Evolutionary conservation across 1,284 basidiomycete species (phyloP), one percentile per base, ranked within the genome.

Genomic region (Phlebopus sp.): DNA sequence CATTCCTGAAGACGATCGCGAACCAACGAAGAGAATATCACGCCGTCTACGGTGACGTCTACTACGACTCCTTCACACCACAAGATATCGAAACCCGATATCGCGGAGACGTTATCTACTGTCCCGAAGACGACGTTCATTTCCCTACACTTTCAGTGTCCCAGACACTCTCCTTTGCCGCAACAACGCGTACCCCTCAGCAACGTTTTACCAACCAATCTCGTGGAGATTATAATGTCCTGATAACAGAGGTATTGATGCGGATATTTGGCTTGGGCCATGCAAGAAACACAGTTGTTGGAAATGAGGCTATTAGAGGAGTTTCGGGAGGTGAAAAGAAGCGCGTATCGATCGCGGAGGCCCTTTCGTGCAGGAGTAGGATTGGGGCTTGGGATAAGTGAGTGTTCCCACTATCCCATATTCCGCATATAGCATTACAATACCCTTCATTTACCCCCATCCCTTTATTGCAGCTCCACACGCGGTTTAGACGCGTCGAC

Each of bases 301-400:
- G 90, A 7, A 79, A 90, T 64, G 82, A 82, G 5, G 75, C 77
- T 8, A 74, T 90, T 3, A 73, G 86, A 6, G 89, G 89, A 50
- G 81, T 92, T 1, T 83, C 81, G 39, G 90, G 89, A 21, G 90
- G 90, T 18, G 84, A 89, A 66, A 78, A 78, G 54, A 82, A 82
- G 60, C 76, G 85, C 46, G 83, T 86, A 6, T 81, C 79, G 7
- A 81, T 78, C 57, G 73, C 74, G 8, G 75, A 81, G 58, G 69
- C 70, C 69, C 11, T 18, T 74, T 6, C 32, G 59, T 79, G 50
- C 66, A 70, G 3, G 68, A 66, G 21, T 63, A 71, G 37, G 72
- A 70, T 43, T 64, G 64, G 69, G 32, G 64, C 63, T 14, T 80
- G 78, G 77, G 79, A 81, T 64, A 77, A 77, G 68, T 69, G 35